Percentiles rank a stretch among this genome's conserved stretches.
These are phyloP conservation scores for Suillus alpinus DNA, from an alignment of 768 basidiomycete species.

Conservation along the genomic window DNA sequence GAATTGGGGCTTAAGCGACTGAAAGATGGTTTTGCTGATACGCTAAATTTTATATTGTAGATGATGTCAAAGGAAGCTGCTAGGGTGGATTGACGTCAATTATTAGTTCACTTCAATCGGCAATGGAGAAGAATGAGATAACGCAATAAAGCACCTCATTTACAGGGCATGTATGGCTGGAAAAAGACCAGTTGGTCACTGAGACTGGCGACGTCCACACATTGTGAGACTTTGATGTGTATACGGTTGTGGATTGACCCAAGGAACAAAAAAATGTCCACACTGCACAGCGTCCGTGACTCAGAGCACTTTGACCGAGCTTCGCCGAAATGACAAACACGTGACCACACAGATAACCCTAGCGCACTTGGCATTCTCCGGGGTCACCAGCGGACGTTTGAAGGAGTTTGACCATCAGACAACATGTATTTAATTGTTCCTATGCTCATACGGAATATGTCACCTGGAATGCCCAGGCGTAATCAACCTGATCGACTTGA, in stretches of 20 bases:
- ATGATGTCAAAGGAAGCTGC: not conserved
- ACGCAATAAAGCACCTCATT: conserved; percentile 4
- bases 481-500: conserved; percentile 23
- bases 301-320: not conserved
- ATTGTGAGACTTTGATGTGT: not conserved
- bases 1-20: not conserved
- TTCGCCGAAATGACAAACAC: not conserved
- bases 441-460: conserved; percentile 21
- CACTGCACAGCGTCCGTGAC: not conserved
- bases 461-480: conserved; percentile 43
- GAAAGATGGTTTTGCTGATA: not conserved
- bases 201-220: not conserved
- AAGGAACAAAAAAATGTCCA: not conserved
- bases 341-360: not conserved
- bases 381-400: too few species aligned
- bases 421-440: not conserved
- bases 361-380: not conserved
- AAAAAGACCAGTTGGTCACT: not conserved
- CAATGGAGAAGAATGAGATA: conserved; percentile 1
- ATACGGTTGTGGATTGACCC: not conserved
- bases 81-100: not conserved
- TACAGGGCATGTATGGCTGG: not conserved
- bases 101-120: not conserved
- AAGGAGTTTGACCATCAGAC: not conserved
- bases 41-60: not conserved